Evolutionary conservation across 2,329 filamentous ascomycete species (phyloP).

Genomic region (Talaromyces sp.): DNA sequence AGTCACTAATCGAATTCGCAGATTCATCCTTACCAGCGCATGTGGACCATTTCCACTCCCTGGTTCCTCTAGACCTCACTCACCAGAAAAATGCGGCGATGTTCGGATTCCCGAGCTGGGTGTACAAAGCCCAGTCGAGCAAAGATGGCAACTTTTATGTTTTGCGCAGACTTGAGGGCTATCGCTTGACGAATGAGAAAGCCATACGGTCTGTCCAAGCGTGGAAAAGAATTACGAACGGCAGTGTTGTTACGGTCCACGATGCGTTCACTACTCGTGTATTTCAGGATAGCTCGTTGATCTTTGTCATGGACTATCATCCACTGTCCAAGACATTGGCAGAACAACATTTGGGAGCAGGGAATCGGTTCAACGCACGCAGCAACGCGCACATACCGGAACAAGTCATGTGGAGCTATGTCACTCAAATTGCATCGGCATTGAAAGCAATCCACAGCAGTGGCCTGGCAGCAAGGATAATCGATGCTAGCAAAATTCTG

Average conservation of each 20-base stretch:
- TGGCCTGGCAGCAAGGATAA: constrained; percentile 77
- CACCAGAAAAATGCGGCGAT: constrained; percentile 73
- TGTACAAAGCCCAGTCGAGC: constrained; percentile 88
- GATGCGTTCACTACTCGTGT: constrained; percentile 91
- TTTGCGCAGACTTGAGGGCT: constrained; percentile 81
- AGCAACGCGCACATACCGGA: constrained; percentile 57
- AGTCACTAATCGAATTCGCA: constrained; percentile 26
- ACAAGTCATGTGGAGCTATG: constrained; percentile 81
- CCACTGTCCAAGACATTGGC: constrained; percentile 85
- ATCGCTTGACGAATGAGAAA: constrained; percentile 81
- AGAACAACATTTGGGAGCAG: constrained; percentile 63
- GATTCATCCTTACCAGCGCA: constrained; percentile 67
- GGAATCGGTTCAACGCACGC: constrained; percentile 43
- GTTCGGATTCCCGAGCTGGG: constrained; percentile 88
- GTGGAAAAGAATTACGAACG: constrained; percentile 82
- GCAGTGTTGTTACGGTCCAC: constrained; percentile 78
- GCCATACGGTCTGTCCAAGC: constrained; percentile 81
- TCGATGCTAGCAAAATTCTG: constrained; percentile 85
- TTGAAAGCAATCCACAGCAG: constrained; percentile 79
- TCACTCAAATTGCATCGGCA: constrained; percentile 85
- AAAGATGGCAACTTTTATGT: constrained; percentile 89
- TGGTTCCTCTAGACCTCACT: constrained; percentile 82
- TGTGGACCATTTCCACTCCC: constrained; percentile 85
- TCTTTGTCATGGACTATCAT: constrained; percentile 91
- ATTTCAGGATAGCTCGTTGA: constrained; percentile 90